Conservation (phyloP, 73 alveolate species). For the Tetrahymena malaccensis region DNA sequence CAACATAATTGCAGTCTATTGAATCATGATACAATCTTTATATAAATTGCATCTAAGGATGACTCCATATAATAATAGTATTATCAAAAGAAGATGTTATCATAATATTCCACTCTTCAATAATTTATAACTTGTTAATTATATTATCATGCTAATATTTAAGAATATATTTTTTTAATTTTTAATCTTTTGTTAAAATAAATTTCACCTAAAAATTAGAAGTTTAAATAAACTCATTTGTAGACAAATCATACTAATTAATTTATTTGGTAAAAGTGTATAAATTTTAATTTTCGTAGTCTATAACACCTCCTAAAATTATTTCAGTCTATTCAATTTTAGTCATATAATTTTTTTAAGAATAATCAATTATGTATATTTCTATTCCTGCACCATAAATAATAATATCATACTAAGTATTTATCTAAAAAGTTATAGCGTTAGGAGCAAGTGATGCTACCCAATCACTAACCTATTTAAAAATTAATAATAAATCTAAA, state of each 20-base stretch:
- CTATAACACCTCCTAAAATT: not conserved
- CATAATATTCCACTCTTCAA: not conserved
- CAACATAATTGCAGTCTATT: not conserved
- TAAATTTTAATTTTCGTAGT: not conserved
- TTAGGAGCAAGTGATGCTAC: not conserved
- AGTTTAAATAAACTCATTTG: not conserved
- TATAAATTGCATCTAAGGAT: not conserved
- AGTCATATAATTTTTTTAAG: not conserved
- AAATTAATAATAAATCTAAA: not conserved
- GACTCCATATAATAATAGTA: not conserved
- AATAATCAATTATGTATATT: not conserved
- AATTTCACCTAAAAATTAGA: not conserved
- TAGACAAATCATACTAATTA: not conserved
- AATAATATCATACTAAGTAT: not conserved
- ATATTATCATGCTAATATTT: not conserved
- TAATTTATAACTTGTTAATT: not conserved
- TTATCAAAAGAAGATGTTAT: not conserved
- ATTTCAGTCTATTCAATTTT: not conserved
- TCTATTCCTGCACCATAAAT: not conserved
- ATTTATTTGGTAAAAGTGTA: not conserved
- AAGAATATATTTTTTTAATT: no score
- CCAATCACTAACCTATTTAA: not conserved
- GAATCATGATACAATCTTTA: not conserved
- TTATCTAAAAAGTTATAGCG: not conserved
- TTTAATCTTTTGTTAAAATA: not conserved